Evolutionary conservation across 2,329 filamentous ascomycete genomes (phyloP), one percentile per base, ranked within the genome.

Genomic region (Aspergillus pseudoterreus): DNA sequence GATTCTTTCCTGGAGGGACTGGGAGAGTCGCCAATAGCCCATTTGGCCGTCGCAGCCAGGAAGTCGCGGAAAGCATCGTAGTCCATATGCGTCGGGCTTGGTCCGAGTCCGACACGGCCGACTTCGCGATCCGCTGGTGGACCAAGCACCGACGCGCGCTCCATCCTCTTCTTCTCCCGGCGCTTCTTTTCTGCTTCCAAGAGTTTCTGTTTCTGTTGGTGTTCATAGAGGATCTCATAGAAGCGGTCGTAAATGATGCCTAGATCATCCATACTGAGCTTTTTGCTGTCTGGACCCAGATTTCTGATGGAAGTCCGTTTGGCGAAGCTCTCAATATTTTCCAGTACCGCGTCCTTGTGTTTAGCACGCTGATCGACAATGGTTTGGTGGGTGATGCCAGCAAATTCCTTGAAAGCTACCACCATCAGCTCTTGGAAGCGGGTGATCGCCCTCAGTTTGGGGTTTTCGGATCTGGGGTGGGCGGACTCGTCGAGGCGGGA

Each of bases 401-500:
- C 88, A 66, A 99, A 99, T 66, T 99, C 94, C 62, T 96, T 97
- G 75, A 99, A 99, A 0, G 94, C 94, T 17, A 97, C 94, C 3
- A 99, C 94, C 92, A 99, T 97, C 51, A 99, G 82, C 70, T 97
- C 94, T 65, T 99, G 94, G 68, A 99, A 99, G 43, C 90, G 84
- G 5, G 95, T 99, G 49, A 99, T 94, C 0, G 92, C 90, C 48
- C 92, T 83, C 47, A 97, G 78, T 73, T 97, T 99, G 3, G 92
- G 86, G 57, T 97, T 99, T 67, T 96, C 92, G 0, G 91, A 96
- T 65, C 88, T 92, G 2, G 94, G 94, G 65, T 99, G 92, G 2
- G 94, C 94, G 3, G 92, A 96, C 72, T 97, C 92, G 67, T 97
- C 92, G 8, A 99, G 78, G 36, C 90, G 85, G 6, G 90, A 84